Evolutionary conservation across 345 rosid genomes (phyloP).

Genomic region (Eucalyptus leucophloia): DNA sequence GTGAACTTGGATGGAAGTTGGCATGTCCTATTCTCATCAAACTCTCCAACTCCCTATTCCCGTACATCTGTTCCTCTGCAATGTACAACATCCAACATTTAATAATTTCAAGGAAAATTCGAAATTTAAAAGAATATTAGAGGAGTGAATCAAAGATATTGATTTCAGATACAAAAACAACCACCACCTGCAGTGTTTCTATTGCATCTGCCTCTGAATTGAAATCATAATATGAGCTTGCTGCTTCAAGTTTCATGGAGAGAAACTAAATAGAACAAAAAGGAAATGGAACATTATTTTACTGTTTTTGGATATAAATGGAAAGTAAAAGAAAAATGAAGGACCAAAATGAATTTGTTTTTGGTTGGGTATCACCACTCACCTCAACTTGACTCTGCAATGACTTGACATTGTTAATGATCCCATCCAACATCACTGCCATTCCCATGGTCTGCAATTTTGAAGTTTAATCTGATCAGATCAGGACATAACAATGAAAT

Average conservation of each 20-base stretch:
- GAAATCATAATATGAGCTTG: slow-evolving; percentile 58
- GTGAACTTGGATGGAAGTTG: slow-evolving; percentile 26
- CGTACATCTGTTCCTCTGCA: slow-evolving; percentile 44
- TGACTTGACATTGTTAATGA: slow-evolving; percentile 70
- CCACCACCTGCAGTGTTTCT: slow-evolving; percentile 32
- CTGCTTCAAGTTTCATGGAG: slow-evolving; percentile 67
- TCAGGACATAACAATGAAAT: not conserved
- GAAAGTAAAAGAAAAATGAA: not conserved
- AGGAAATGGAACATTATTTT: not conserved
- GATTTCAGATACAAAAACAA: not conserved
- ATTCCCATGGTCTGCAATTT: slow-evolving; percentile 72
- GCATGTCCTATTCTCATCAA: slow-evolving; percentile 29
- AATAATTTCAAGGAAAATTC: not conserved
- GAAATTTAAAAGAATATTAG: not conserved
- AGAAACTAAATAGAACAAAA: slow-evolving; percentile 39
- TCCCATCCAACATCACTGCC: slow-evolving; percentile 80
- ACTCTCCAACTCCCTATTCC: slow-evolving; percentile 38
- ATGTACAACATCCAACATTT: not conserved
- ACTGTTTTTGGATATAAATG: not conserved
- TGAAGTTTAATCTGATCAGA: not conserved
- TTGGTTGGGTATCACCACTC: not conserved
- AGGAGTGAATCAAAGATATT: not conserved
- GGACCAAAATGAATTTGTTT: not conserved
- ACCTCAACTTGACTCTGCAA: slow-evolving; percentile 85
- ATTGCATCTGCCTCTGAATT: slow-evolving; percentile 51